Percentiles rank a stretch among this genome's conserved stretches.
phyloP scores from a whole-genome alignment of 2,329 filamentous ascomycete genomes.

The Penicillium thymicola region DNA sequence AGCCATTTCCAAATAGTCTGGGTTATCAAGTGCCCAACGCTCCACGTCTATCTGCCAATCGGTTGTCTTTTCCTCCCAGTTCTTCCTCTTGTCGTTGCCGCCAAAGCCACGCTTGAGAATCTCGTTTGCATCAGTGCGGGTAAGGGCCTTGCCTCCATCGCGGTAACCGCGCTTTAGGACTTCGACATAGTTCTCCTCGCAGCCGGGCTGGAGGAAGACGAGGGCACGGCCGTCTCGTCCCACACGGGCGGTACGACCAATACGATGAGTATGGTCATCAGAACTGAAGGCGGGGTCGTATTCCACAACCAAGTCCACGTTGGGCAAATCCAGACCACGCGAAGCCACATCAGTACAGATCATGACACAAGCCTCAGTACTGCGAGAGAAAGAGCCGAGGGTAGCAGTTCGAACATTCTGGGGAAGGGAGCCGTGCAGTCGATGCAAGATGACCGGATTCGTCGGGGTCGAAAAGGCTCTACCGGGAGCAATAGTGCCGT shows the following conservation, averaged over 20 bases:
- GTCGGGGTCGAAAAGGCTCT: constrained; percentile 70
- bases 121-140: constrained; percentile 61
- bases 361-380: constrained; percentile 72
- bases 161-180: constrained; percentile 70
- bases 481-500: constrained; percentile 54
- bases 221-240: constrained; percentile 82
- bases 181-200: constrained; percentile 85
- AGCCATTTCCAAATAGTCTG: constrained; percentile 72
- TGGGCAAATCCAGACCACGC: constrained; percentile 89
- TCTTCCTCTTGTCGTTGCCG: constrained; percentile 43
- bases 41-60: constrained; percentile 66
- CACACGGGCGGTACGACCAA: constrained; percentile 90
- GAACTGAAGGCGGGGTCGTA: constrained; percentile 94
- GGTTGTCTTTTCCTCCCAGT: constrained; percentile 65
- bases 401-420: constrained; percentile 86
- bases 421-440: constrained; percentile 86
- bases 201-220: constrained; percentile 85
- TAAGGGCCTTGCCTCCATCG: constrained; percentile 61
- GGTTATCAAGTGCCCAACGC: constrained; percentile 61
- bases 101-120: constrained; percentile 65
- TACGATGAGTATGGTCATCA: constrained; percentile 89
- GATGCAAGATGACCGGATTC: constrained; percentile 76
- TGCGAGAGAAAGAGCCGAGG: constrained; percentile 72
- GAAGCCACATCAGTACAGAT: constrained; percentile 95
- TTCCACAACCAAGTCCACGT: constrained; percentile 91